These are phyloP conservation scores for Sherardia arvensis DNA, from an alignment of 257 asterid genomes.

Conservation along the genomic window DNA sequence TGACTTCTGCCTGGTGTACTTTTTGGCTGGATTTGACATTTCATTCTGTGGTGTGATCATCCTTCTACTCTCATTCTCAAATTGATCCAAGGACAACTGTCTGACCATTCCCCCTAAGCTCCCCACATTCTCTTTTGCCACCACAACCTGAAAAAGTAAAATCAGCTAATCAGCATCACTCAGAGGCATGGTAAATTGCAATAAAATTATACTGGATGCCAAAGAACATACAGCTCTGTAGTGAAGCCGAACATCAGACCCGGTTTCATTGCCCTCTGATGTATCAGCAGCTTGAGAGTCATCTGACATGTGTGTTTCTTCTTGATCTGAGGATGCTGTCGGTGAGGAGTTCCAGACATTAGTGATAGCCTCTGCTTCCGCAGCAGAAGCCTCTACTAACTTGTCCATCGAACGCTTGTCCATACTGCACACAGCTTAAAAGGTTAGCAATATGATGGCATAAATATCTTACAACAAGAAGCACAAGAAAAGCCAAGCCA, in stretches of 20 bases:
- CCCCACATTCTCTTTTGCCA: conserved; percentile 91
- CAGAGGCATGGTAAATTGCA: conserved; percentile 5
- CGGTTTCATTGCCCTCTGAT: conserved; percentile 74
- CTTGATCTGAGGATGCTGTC: conserved; percentile 60
- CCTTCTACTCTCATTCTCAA: conserved; percentile 96
- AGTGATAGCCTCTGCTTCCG: conserved; percentile 95
- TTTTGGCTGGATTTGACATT: conserved; percentile 70
- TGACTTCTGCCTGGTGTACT: conserved; percentile 69
- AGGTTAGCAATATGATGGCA: conserved; percentile 2
- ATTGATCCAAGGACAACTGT: conserved; percentile 94
- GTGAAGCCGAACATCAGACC: conserved; percentile 89
- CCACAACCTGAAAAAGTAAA: conserved; percentile 73
- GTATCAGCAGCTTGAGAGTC: conserved; percentile 65
- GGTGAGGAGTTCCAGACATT: conserved; percentile 95
- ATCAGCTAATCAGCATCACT: conserved; percentile 11
- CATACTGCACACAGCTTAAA: conserved; percentile 32
- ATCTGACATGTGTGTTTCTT: conserved; percentile 63
- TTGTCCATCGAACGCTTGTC: conserved; percentile 76
- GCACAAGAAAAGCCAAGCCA: conserved; percentile 4
- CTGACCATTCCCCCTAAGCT: conserved; percentile 97
- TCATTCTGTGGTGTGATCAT: conserved; percentile 75
- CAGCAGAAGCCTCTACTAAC: conserved; percentile 92
- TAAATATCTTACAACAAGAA: conserved; percentile 12
- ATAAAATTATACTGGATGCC: background rate
- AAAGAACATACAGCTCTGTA: conserved; percentile 75